Percentiles rank a stretch among this genome's conserved stretches.
phyloP scores from a whole-genome alignment of 2,329 filamentous ascomycete species.

The Rasamsonia emersonii region DNA sequence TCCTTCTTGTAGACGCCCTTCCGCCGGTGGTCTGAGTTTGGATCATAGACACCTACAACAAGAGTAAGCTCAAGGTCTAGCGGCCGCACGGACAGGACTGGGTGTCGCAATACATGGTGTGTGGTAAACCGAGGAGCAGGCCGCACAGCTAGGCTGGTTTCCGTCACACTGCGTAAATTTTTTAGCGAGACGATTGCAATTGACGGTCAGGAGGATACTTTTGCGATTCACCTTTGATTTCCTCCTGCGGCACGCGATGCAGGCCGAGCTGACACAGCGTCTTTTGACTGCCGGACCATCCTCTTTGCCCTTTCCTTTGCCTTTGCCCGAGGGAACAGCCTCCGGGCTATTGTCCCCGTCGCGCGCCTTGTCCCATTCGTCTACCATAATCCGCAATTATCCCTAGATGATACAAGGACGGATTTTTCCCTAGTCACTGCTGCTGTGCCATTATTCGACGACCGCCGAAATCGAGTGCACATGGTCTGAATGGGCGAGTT shows the following conservation, averaged over 20 bases:
- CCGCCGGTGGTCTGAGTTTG: slow-evolving; percentile 87
- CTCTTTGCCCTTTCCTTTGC: slow-evolving; percentile 23
- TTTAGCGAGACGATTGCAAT: too few species aligned
- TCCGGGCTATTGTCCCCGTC: too few species aligned
- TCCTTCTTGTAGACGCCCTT: slow-evolving; percentile 97
- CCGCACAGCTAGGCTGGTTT: slow-evolving; percentile 81
- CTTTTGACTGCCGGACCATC: slow-evolving; percentile 45
- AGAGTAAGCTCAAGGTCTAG: slow-evolving; percentile 9
- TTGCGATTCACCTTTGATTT: slow-evolving; percentile 56
- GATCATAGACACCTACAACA: slow-evolving; percentile 79
- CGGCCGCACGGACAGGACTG: not conserved
- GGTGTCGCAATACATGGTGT: slow-evolving; percentile 27
- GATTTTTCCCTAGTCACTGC: too few species aligned
- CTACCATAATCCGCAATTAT: too few species aligned
- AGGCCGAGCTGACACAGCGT: slow-evolving; percentile 75
- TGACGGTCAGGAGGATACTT: not conserved
- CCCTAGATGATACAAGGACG: too few species aligned
- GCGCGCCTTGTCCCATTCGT: too few species aligned
- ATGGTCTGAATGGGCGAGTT: too few species aligned
- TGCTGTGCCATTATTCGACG: too few species aligned
- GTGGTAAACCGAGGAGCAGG: slow-evolving; percentile 85
- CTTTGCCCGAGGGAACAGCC: slow-evolving; percentile 13
- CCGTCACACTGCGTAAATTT: slow-evolving; percentile 89
- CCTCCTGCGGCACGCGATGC: slow-evolving; percentile 67
- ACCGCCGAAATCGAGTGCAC: too few species aligned